phyloP scores from a whole-genome alignment of 495 filamentous ascomycete genomes.

The Aeminium ludgeri region DNA sequence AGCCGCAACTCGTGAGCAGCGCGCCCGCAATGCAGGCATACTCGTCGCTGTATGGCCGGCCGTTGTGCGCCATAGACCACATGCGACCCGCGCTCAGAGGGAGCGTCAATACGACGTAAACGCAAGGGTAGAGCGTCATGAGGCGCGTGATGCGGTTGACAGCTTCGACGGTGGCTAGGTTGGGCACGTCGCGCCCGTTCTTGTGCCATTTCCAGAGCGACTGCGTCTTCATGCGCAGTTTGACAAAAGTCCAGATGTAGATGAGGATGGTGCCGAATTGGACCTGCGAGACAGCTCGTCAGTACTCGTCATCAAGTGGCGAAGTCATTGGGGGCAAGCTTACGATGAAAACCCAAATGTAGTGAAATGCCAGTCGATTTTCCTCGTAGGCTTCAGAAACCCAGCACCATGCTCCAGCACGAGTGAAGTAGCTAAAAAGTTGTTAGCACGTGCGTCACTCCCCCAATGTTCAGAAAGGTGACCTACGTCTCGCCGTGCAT shows the following conservation, averaged over 20 bases:
- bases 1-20: constrained; percentile 15
- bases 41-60: neutral
- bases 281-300: constrained; percentile 4
- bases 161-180: constrained; percentile 4
- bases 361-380: constrained; percentile 14
- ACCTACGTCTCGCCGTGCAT: constrained; percentile 39
- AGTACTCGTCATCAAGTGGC: neutral
- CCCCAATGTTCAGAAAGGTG: constrained; percentile 26
- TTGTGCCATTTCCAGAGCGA: constrained; percentile 7
- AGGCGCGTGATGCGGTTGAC: constrained; percentile 11
- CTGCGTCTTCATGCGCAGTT: constrained; percentile 12
- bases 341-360: constrained; percentile 11
- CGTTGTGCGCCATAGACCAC: constrained; percentile 11
- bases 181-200: neutral
- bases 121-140: constrained; percentile 16
- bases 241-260: constrained; percentile 12
- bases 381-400: constrained; percentile 12
- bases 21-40: constrained; percentile 11
- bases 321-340: neutral
- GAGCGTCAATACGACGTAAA: constrained; percentile 15
- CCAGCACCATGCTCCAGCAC: constrained; percentile 18
- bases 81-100: constrained; percentile 14
- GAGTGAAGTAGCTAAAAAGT: constrained; percentile 1
- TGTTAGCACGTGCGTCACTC: neutral
- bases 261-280: constrained; percentile 16